These are phyloP conservation scores for Dichotomopilus funicola DNA, from an alignment of 2,329 filamentous ascomycete genomes.

Conservation along the genomic window DNA sequence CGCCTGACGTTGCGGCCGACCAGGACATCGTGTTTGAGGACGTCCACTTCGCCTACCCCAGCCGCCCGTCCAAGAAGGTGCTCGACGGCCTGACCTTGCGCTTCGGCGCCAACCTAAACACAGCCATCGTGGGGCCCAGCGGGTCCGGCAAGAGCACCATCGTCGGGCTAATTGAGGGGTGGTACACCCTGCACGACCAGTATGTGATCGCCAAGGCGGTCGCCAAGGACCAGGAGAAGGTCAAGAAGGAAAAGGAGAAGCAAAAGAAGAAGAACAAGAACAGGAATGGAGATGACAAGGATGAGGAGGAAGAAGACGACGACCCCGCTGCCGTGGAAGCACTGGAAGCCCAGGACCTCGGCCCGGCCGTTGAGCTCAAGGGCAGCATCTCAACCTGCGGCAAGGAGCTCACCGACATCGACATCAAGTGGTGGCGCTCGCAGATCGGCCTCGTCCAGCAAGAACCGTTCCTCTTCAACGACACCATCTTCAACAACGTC, in stretches of 20 bases:
- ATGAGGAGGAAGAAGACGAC: slow-evolving; percentile 26
- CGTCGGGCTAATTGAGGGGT: slow-evolving; percentile 62
- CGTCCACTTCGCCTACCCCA: slow-evolving; percentile 69
- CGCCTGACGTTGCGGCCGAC: slow-evolving; percentile 42
- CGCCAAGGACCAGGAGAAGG: slow-evolving; percentile 40
- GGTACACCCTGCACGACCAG: slow-evolving; percentile 58
- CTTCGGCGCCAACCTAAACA: slow-evolving; percentile 59
- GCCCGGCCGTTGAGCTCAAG: slow-evolving; percentile 39
- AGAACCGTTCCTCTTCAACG: slow-evolving; percentile 40
- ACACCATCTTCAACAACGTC: slow-evolving; percentile 49
- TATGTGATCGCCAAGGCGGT: slow-evolving; percentile 45
- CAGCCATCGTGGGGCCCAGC: slow-evolving; percentile 67
- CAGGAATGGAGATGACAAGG: slow-evolving; percentile 21
- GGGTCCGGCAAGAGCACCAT: slow-evolving; percentile 71
- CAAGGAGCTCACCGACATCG: slow-evolving; percentile 48
- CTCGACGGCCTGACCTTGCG: slow-evolving; percentile 52
- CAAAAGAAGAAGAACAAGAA: slow-evolving; percentile 27
- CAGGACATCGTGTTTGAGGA: slow-evolving; percentile 55
- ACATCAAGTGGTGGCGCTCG: slow-evolving; percentile 53
- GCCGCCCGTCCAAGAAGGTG: slow-evolving; percentile 56
- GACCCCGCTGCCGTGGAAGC: slow-evolving; percentile 26
- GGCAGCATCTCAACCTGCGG: slow-evolving; percentile 50
- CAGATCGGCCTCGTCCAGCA: slow-evolving; percentile 40
- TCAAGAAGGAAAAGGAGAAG: slow-evolving; percentile 33
- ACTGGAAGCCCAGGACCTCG: slow-evolving; percentile 26